These are phyloP conservation scores for Groenewaldozyma auringiensis DNA, from an alignment of 1,139 yeast genomes.

Conservation along the genomic window DNA sequence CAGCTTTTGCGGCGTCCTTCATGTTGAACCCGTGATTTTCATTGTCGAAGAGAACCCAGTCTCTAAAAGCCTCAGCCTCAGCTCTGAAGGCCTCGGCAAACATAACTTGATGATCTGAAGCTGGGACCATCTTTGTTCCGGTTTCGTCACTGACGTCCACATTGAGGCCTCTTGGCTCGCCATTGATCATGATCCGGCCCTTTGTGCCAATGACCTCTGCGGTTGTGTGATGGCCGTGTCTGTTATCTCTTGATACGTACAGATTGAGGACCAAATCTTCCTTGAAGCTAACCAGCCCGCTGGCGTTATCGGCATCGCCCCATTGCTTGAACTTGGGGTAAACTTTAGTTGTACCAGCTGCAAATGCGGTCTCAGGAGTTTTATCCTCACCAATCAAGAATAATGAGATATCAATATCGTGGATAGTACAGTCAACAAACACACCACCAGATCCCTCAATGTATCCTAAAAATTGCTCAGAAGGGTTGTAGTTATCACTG, in stretches of 20 bases:
- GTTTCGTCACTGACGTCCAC: slow-evolving; percentile 14
- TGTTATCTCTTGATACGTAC: slow-evolving; percentile 1
- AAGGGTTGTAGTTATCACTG: slow-evolving; percentile 10
- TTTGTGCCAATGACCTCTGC: slow-evolving; percentile 15
- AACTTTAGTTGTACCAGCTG: slow-evolving; percentile 15
- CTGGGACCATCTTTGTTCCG: slow-evolving; percentile 12
- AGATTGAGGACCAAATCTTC: neutral
- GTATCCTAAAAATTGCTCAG: slow-evolving; percentile 11
- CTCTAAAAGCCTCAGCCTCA: slow-evolving; percentile 16
- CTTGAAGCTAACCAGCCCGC: slow-evolving; percentile 14
- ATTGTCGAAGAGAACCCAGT: slow-evolving; percentile 14
- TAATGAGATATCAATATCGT: slow-evolving; percentile 16
- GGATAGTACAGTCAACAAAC: slow-evolving; percentile 17
- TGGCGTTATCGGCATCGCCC: slow-evolving; percentile 19
- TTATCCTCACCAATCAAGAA: slow-evolving; percentile 15
- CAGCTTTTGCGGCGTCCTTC: slow-evolving; percentile 20
- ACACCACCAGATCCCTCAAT: slow-evolving; percentile 18
- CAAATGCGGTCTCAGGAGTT: slow-evolving; percentile 15
- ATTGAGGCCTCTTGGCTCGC: slow-evolving; percentile 13
- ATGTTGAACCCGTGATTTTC: slow-evolving; percentile 11
- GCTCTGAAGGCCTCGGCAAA: slow-evolving; percentile 14
- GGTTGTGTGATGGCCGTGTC: slow-evolving; percentile 3
- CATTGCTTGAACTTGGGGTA: slow-evolving; percentile 15
- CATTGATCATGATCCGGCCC: slow-evolving; percentile 15
- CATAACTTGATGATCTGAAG: slow-evolving; percentile 7